Conservation (phyloP, 768 basidiomycete genomes). For the Sporobolomyces phaffii region DNA sequence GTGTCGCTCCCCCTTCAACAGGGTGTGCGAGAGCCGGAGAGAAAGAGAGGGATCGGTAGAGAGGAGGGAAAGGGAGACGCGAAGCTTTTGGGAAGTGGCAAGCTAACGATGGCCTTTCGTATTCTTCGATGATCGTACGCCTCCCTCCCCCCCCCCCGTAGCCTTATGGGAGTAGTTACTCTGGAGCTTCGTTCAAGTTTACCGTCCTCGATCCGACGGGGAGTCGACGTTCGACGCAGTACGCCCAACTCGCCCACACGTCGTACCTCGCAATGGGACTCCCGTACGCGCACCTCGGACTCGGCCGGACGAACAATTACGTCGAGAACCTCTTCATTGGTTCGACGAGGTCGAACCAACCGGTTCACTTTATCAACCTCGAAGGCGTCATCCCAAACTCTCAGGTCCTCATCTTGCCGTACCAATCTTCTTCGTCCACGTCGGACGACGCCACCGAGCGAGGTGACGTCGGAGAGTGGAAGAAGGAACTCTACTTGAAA, state of each 20-base stretch:
- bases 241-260: slow-evolving; percentile 87
- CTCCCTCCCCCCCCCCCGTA: too few species aligned
- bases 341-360: slow-evolving; percentile 61
- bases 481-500: slow-evolving; percentile 76
- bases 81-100: too few species aligned
- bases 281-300: slow-evolving; percentile 91
- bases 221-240: slow-evolving; percentile 79
- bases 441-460: slow-evolving; percentile 49
- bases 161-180: slow-evolving; percentile 91
- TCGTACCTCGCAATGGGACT: slow-evolving; percentile 82
- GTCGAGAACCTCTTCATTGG: slow-evolving; percentile 98
- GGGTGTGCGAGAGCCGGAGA: too few species aligned
- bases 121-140: too few species aligned
- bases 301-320: slow-evolving; percentile 97
- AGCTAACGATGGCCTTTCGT: too few species aligned
- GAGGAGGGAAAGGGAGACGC: too few species aligned
- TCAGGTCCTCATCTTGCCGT: slow-evolving; percentile 85
- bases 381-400: slow-evolving; percentile 98
- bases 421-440: too few species aligned
- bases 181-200: slow-evolving; percentile 93
- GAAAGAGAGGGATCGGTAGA: too few species aligned
- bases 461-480: slow-evolving; percentile 56
- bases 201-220: slow-evolving; percentile 90
- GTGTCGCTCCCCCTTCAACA: too few species aligned
- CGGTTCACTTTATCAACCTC: slow-evolving; percentile 75